A percentile compares a stretch with the other conserved stretches of the same genome.
phyloP scores from a whole-genome alignment of 805 yeast species.

The Huiozyma naganishii region DNA sequence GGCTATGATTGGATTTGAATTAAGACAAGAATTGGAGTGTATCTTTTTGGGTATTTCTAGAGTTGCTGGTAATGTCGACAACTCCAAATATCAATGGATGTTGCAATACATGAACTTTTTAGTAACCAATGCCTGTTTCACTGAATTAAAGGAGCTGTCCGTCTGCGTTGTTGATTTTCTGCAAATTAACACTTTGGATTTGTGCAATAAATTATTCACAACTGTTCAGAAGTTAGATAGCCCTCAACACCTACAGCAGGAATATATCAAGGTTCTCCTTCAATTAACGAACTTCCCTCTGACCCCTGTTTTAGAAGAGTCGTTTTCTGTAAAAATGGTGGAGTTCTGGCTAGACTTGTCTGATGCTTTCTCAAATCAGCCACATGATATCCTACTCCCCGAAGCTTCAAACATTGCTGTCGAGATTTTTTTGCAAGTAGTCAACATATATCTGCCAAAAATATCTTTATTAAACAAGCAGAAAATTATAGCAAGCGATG shows the following conservation, averaged over 20 bases:
- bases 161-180: slow-evolving; percentile 25
- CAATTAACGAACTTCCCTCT: slow-evolving; percentile 48
- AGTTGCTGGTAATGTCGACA: slow-evolving; percentile 9
- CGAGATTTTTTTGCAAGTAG: slow-evolving; percentile 39
- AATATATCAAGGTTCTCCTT: slow-evolving; percentile 40
- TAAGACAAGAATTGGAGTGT: slow-evolving; percentile 22
- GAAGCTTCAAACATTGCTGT: slow-evolving; percentile 27
- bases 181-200: slow-evolving; percentile 23
- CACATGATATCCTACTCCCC: slow-evolving; percentile 23
- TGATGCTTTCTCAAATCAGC: slow-evolving; percentile 37
- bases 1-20: slow-evolving; percentile 20
- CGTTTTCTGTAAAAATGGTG: slow-evolving; percentile 41
- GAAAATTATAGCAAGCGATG: slow-evolving; percentile 18
- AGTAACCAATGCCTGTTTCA: slow-evolving; percentile 22
- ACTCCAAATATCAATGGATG: slow-evolving; percentile 24
- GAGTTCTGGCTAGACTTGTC: slow-evolving; percentile 63
- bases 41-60: slow-evolving; percentile 25
- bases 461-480: slow-evolving; percentile 36
- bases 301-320: slow-evolving; percentile 49
- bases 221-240: slow-evolving; percentile 5
- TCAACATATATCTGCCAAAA: slow-evolving; percentile 60
- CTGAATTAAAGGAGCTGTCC: slow-evolving; percentile 25
- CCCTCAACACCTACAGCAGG: slow-evolving; percentile 15
- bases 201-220: slow-evolving; percentile 26
- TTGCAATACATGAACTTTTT: slow-evolving; percentile 26